phyloP scores from a whole-genome alignment of 1,284 basidiomycete genomes.

The Limonomyces culmigenus region DNA sequence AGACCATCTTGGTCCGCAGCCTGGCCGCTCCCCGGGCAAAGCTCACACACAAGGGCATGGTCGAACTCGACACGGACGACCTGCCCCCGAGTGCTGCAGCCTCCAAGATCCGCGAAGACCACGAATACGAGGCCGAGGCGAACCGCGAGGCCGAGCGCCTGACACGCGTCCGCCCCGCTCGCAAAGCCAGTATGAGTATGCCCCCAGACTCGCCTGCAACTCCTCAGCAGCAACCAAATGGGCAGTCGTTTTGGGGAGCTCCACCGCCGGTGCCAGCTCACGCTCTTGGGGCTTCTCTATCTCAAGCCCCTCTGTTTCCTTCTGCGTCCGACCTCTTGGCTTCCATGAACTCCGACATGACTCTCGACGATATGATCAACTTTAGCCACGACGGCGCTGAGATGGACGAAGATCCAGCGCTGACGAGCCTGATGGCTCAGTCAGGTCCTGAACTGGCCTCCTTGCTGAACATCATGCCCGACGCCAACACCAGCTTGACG shows the following conservation, averaged over 20 bases:
- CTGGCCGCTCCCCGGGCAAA: conserved; percentile 55
- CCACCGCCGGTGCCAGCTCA: conserved; percentile 36
- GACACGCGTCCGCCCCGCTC: conserved; percentile 24
- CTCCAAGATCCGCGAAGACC: conserved; percentile 31
- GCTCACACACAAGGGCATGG: conserved; percentile 78
- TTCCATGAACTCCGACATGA: conserved; percentile 40
- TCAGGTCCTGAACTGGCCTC: conserved; percentile 15
- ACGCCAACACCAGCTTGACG: too few species aligned
- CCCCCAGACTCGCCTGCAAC: conserved; percentile 47
- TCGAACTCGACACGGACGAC: conserved; percentile 67
- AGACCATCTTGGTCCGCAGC: conserved; percentile 64
- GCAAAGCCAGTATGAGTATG: conserved; percentile 6
- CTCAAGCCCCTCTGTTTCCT: conserved; percentile 22
- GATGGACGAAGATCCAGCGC: conserved; percentile 46
- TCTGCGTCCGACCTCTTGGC: conserved; percentile 23
- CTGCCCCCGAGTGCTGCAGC: too few species aligned
- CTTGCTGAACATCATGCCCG: too few species aligned
- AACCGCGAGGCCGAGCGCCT: conserved; percentile 46
- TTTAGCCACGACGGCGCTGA: too few species aligned
- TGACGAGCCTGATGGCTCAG: conserved; percentile 13
- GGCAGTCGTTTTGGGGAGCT: conserved; percentile 35
- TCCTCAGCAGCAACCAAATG: conserved; percentile 25
- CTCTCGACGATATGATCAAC: conserved; percentile 61
- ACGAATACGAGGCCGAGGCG: conserved; percentile 37
- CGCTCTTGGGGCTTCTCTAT: conserved; percentile 7